Percentiles rank a stretch among this genome's conserved stretches.
These are phyloP conservation scores for Paratinospora sagittata DNA, from an alignment of 164 flowering plant species.

Conservation along the genomic window DNA sequence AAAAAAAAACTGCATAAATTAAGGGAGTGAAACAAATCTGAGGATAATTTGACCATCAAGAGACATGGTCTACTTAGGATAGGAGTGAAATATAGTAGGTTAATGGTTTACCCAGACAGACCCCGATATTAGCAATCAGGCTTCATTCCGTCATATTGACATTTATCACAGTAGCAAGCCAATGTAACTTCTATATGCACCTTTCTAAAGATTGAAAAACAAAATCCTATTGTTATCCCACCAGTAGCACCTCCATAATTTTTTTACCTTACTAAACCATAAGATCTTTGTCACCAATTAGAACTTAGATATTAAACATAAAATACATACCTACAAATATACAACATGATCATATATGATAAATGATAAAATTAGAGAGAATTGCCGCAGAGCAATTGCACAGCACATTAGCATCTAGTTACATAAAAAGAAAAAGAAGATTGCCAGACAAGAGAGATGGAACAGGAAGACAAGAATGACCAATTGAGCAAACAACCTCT, in stretches of 20 bases:
- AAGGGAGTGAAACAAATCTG: too few species aligned
- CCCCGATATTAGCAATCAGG: too few species aligned
- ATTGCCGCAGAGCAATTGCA: neutral
- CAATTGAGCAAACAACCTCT: neutral
- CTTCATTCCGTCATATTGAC: too few species aligned
- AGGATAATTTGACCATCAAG: too few species aligned
- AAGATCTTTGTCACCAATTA: neutral
- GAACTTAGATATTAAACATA: neutral
- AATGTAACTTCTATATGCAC: too few species aligned
- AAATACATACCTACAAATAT: neutral
- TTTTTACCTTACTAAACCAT: neutral
- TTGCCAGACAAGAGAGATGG: conserved; percentile 3
- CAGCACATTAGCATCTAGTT: neutral
- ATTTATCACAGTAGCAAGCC: too few species aligned
- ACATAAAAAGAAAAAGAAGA: neutral
- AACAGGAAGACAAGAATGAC: conserved; percentile 6
- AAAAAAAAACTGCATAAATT: too few species aligned
- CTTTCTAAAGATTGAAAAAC: too few species aligned
- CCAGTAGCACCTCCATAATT: neutral
- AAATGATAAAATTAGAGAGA: neutral
- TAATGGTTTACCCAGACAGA: too few species aligned
- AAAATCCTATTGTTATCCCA: too few species aligned
- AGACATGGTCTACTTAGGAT: too few species aligned
- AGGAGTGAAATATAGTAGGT: too few species aligned
- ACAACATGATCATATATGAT: neutral